Evolutionary conservation across 345 rosid species (phyloP).

Genomic region (Clausena lansium): DNA sequence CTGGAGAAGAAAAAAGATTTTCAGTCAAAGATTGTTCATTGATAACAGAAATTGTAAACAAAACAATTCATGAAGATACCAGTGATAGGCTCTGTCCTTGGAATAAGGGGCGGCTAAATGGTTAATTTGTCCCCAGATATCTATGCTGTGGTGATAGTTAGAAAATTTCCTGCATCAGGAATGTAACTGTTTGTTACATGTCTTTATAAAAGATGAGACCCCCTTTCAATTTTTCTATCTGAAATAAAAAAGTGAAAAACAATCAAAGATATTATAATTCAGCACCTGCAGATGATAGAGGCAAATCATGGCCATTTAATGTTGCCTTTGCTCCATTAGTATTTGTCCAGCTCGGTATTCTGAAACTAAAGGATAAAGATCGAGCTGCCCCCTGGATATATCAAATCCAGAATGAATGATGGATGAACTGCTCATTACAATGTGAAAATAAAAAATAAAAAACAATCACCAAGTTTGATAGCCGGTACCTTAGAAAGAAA

Average conservation of each 20-base stretch:
- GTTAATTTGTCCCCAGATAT: conserved; percentile 50
- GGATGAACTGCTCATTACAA: not conserved
- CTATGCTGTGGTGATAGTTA: conserved; percentile 54
- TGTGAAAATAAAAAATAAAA: no score
- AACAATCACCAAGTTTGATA: not conserved
- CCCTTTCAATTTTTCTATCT: not conserved
- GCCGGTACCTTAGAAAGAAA: conserved; percentile 41
- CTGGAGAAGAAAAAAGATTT: conserved; percentile 26
- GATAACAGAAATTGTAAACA: not conserved
- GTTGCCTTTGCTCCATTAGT: conserved; percentile 51
- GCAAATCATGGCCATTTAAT: conserved; percentile 46
- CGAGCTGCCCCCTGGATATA: conserved; percentile 39
- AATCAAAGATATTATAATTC: not conserved
- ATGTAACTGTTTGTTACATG: not conserved
- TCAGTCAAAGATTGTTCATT: not conserved
- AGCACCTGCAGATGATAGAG: conserved; percentile 63
- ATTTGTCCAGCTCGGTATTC: conserved; percentile 70
- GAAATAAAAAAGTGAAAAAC: not conserved
- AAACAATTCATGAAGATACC: conserved; percentile 34
- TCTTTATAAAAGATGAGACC: not conserved
- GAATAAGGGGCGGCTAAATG: conserved; percentile 55
- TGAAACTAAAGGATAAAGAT: conserved; percentile 57
- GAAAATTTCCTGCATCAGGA: conserved; percentile 53
- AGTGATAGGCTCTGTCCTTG: conserved; percentile 72
- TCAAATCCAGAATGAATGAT: not conserved